Conservation (phyloP, 2,329 filamentous ascomycete species). For the Penicillium sp. region DNA sequence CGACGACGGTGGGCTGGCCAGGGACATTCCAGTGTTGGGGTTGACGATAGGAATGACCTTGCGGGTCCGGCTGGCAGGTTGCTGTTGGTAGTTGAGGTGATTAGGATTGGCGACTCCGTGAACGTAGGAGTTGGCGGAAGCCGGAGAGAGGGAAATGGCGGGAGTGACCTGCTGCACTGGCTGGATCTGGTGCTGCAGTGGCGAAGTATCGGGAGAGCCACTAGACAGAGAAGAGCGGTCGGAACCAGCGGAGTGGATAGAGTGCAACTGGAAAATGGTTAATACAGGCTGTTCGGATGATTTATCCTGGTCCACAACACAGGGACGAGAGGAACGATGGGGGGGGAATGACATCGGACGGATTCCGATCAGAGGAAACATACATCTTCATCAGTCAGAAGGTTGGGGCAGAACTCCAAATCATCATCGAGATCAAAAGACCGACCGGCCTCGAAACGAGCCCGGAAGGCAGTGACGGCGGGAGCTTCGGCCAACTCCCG, state of each 20-base stretch:
- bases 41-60: slow-evolving; percentile 99
- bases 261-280: slow-evolving; percentile 65
- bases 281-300: slow-evolving; percentile 9
- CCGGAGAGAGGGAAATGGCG: slow-evolving; percentile 67
- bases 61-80: slow-evolving; percentile 80
- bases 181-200: slow-evolving; percentile 78
- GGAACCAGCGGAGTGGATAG: slow-evolving; percentile 83
- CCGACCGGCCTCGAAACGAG: slow-evolving; percentile 83
- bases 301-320: slow-evolving; percentile 1
- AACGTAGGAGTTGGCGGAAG: slow-evolving; percentile 57
- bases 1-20: slow-evolving; percentile 82
- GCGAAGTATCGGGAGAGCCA: slow-evolving; percentile 88
- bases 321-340: not conserved
- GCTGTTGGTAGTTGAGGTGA: slow-evolving; percentile 87
- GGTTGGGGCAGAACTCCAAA: slow-evolving; percentile 88
- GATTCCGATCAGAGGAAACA: slow-evolving; percentile 22
- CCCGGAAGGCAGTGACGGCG: slow-evolving; percentile 74
- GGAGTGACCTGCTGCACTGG: slow-evolving; percentile 73
- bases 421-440: slow-evolving; percentile 97
- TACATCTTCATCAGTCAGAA: slow-evolving; percentile 93
- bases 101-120: slow-evolving; percentile 65
- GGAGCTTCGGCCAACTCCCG: slow-evolving; percentile 82
- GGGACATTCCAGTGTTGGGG: slow-evolving; percentile 81
- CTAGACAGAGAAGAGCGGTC: slow-evolving; percentile 94
- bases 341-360: not conserved